Evolutionary conservation across 163 green algal species (phyloP), one percentile per base, ranked within the genome.

Genomic region (Prototheca stagnorum): DNA sequence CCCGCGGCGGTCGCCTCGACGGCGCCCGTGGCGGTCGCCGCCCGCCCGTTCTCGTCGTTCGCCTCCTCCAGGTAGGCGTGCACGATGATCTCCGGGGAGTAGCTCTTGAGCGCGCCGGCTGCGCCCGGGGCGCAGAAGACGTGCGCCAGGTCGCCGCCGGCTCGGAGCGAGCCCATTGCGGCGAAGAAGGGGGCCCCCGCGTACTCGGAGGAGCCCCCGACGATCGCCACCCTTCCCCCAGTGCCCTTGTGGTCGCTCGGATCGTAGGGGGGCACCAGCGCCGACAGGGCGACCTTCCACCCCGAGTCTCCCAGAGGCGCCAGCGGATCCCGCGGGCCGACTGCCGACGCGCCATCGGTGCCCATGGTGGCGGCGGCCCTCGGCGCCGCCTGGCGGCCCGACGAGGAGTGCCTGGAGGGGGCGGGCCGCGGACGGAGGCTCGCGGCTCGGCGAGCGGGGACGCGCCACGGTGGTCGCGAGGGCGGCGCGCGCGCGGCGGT

Each of bases 161-260:
- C 27, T 16, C 6, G 11, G 27, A n/a, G 7, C 22, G 21, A 37
- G 15, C 31, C 31, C 9, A 37, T 37, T 5, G 84, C 73, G 2
- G 84, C 80, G 59, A 95, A 98, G 64, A 78, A 97, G 15, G 88
- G 88, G 4, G 88, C 88, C 0, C 88, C 88, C 0, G 88, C 92
- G 72, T 95, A 98, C 60, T 95, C 85, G 17, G 61, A 35, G 58
- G 80, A 93, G 14, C 88, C 88, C 7, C 88, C 88, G 12, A 98
- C 60, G 16, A 94, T 75, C 2, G 58, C 86, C 11, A 97, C 69
- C 42, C 89, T 92, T 40, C 88, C 88, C n/a, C 78, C 62, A 42
- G 82, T 57, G 1, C 86, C 86, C 60, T 95, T 95, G 67, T 92
- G 64, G 35, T 46, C 48, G 20, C 59, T 50, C 12, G 37, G 16